These are phyloP conservation scores for Penicillium arizonense DNA, from an alignment of 495 filamentous ascomycete species.

Conservation along the genomic window DNA sequence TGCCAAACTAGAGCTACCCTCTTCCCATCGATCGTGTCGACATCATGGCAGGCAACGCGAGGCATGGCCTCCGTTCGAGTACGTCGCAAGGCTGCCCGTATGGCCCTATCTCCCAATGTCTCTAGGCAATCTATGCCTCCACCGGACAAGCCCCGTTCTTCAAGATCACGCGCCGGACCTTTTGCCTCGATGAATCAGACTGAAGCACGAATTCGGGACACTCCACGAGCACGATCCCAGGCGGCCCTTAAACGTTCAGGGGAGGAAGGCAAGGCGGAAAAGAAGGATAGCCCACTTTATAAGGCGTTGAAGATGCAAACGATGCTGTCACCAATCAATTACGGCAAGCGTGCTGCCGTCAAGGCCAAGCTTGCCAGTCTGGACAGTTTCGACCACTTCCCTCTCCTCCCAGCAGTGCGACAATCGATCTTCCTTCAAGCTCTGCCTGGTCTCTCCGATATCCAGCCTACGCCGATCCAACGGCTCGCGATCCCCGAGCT, in stretches of 20 bases:
- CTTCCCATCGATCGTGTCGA: conserved; percentile 11
- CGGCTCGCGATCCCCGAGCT: conserved; percentile 80
- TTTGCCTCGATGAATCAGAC: conserved; percentile 80
- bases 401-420: conserved; percentile 68
- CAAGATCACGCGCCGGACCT: conserved; percentile 53
- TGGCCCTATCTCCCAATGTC: conserved; percentile 76
- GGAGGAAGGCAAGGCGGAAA: conserved; percentile 31
- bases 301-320: conserved; percentile 97
- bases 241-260: conserved; percentile 40
- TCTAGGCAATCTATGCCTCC: conserved; percentile 47
- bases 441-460: conserved; percentile 65
- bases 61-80: conserved; percentile 39
- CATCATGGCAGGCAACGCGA: conserved; percentile 37
- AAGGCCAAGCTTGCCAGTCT: conserved; percentile 67
- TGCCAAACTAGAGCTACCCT: conserved; percentile 34
- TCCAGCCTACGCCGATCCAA: conserved; percentile 85
- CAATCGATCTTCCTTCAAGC: conserved; percentile 69
- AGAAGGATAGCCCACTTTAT: conserved; percentile 52
- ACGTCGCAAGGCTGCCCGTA: conserved; percentile 61
- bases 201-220: conserved; percentile 54
- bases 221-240: conserved; percentile 35
- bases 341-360: conserved; percentile 63
- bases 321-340: conserved; percentile 68
- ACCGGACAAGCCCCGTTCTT: conserved; percentile 37
- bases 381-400: conserved; percentile 77